Evolutionary conservation across 345 rosid genomes (phyloP).

Genomic region (Pugionium cornutum): DNA sequence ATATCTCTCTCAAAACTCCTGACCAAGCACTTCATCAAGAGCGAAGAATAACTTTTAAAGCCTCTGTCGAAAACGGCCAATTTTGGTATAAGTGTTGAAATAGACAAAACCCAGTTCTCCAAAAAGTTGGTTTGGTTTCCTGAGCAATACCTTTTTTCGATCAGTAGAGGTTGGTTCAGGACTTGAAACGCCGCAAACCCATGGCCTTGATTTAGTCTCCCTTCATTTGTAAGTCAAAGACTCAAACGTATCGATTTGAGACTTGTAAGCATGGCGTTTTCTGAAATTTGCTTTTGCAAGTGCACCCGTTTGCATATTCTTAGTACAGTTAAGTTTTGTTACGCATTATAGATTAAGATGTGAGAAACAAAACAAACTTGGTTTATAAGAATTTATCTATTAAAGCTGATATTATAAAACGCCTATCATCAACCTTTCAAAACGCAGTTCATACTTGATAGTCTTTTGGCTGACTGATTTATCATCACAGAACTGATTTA

Average conservation of each 20-base stretch:
- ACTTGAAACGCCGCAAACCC: conserved; percentile 16
- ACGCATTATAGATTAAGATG: not conserved
- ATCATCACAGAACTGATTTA: no score
- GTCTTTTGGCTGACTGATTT: no score
- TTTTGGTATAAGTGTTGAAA: conserved; percentile 40
- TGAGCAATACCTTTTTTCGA: not conserved
- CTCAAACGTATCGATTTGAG: conserved; percentile 17
- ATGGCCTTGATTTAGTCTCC: conserved; percentile 16
- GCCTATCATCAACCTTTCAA: not conserved
- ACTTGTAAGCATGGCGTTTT: conserved; percentile 40
- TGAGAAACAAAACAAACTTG: not conserved
- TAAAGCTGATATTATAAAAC: not conserved
- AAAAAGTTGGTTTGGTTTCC: conserved; percentile 6
- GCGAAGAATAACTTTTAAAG: conserved; percentile 45
- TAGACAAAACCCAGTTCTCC: conserved; percentile 27
- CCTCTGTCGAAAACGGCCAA: conserved; percentile 37
- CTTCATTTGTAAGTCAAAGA: conserved; percentile 21
- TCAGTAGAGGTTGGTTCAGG: conserved; percentile 25
- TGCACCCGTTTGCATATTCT: conserved; percentile 21
- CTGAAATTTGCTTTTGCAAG: conserved; percentile 36
- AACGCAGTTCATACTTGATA: not conserved
- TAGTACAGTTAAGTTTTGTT: not conserved
- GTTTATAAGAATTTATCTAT: not conserved
- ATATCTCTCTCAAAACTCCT: conserved; percentile 53
- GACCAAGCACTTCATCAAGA: conserved; percentile 53